These are phyloP conservation scores for Apophysomyces sp. DNA, from an alignment of 371 early-diverging fungal genomes.

Conservation along the genomic window DNA sequence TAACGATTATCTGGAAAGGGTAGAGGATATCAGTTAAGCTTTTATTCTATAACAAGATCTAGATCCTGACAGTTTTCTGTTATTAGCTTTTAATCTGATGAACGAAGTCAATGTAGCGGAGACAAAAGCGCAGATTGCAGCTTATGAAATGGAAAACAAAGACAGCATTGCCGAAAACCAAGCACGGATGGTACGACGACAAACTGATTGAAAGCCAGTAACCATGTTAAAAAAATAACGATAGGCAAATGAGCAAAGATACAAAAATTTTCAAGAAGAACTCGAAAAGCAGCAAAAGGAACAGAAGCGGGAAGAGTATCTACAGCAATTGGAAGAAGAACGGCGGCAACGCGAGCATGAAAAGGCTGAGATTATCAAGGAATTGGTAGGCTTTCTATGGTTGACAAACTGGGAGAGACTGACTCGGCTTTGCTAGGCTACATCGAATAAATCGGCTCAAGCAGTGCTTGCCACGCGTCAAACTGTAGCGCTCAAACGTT, in stretches of 20 bases:
- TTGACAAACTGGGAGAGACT: too few species aligned
- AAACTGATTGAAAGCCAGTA: background rate
- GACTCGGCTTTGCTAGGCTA: conserved; percentile 24
- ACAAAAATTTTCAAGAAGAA: conserved; percentile 38
- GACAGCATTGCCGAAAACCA: conserved; percentile 76
- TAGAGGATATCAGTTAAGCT: conserved; percentile 81
- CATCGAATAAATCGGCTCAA: conserved; percentile 50
- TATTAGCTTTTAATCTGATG: conserved; percentile 78
- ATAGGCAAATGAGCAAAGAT: conserved; percentile 50
- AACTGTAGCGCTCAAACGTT: conserved; percentile 38
- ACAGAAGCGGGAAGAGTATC: conserved; percentile 55
- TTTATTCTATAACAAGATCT: background rate
- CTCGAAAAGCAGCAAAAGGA: conserved; percentile 48
- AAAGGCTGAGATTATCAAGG: conserved; percentile 50
- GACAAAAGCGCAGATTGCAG: conserved; percentile 78
- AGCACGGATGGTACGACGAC: conserved; percentile 40
- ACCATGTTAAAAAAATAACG: background rate
- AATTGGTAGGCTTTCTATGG: conserved; percentile 31
- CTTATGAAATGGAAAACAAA: conserved; percentile 78
- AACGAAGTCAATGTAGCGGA: conserved; percentile 85
- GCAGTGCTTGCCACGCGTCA: conserved; percentile 45
- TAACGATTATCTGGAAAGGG: conserved; percentile 91
- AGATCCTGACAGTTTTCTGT: background rate
- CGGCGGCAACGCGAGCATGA: conserved; percentile 42
- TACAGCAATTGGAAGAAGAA: conserved; percentile 54